These are phyloP conservation scores for Pseudogymnoascus sp. DNA, from an alignment of 2,329 filamentous ascomycete species.

Conservation along the genomic window DNA sequence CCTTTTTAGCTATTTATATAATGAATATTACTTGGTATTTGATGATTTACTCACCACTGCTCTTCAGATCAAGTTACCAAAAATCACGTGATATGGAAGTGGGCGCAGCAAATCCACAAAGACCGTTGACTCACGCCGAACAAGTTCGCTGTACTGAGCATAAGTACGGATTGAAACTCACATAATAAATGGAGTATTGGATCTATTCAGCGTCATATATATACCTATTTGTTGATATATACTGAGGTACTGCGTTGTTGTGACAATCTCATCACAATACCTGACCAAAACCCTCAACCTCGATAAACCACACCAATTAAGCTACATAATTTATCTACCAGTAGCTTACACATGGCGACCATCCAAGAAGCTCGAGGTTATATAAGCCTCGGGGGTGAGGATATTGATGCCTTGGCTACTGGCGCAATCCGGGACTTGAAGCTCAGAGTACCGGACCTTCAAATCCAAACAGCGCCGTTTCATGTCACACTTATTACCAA, in stretches of 20 bases:
- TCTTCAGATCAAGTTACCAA: not conserved
- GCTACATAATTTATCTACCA: not conserved
- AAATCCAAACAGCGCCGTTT: conserved; percentile 1
- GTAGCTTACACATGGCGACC: not conserved
- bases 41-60: not conserved
- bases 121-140: not conserved
- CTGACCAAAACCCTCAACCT: not conserved
- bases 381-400: not conserved
- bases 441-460: not conserved
- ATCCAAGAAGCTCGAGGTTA: not conserved
- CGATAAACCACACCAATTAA: not conserved
- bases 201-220: not conserved
- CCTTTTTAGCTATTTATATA: not conserved
- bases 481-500: not conserved
- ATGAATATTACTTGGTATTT: not conserved
- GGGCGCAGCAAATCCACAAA: not conserved
- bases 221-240: not conserved
- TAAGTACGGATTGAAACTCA: not conserved
- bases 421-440: not conserved
- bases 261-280: not conserved
- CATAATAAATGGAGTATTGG: not conserved
- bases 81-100: not conserved
- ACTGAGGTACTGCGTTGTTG: not conserved
- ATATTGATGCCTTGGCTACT: not conserved
- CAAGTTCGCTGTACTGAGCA: not conserved